Conservation (phyloP, 768 basidiomycete species). For the Panellus pusillus region DNA sequence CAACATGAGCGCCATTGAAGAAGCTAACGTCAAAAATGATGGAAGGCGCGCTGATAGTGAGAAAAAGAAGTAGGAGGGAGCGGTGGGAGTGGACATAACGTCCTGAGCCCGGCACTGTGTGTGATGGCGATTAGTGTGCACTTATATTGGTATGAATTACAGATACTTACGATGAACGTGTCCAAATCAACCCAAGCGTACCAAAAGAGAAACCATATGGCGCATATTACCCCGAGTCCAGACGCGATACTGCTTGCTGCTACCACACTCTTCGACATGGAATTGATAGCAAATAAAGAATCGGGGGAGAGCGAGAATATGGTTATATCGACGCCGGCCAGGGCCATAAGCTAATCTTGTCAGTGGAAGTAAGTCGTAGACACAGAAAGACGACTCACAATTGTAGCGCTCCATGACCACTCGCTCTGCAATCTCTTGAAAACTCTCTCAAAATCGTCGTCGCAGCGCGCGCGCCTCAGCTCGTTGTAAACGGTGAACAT, state of each 20-base stretch:
- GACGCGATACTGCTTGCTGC: conserved; percentile 60
- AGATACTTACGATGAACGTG: conserved; percentile 53
- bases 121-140: not conserved
- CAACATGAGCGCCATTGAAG: conserved; percentile 54
- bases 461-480: conserved; percentile 44
- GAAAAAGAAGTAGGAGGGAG: conserved; percentile 66
- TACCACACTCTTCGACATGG: conserved; percentile 49
- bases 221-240: conserved; percentile 62
- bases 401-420: conserved; percentile 66
- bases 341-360: conserved; percentile 49
- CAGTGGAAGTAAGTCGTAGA: not conserved
- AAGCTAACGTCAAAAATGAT: conserved; percentile 56
- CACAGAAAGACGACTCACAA: conserved; percentile 39
- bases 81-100: conserved; percentile 32
- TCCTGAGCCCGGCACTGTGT: conserved; percentile 50
- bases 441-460: conserved; percentile 53
- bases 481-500: conserved; percentile 59
- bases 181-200: conserved; percentile 54
- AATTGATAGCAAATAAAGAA: conserved; percentile 49
- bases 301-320: conserved; percentile 63
- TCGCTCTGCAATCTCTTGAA: conserved; percentile 52
- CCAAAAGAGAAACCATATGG: conserved; percentile 64
- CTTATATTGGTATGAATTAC: not conserved
- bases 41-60: conserved; percentile 66
- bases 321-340: conserved; percentile 57